phyloP scores from a whole-genome alignment of 2,329 filamentous ascomycete species.

The Fonsecaea pugnacius region DNA sequence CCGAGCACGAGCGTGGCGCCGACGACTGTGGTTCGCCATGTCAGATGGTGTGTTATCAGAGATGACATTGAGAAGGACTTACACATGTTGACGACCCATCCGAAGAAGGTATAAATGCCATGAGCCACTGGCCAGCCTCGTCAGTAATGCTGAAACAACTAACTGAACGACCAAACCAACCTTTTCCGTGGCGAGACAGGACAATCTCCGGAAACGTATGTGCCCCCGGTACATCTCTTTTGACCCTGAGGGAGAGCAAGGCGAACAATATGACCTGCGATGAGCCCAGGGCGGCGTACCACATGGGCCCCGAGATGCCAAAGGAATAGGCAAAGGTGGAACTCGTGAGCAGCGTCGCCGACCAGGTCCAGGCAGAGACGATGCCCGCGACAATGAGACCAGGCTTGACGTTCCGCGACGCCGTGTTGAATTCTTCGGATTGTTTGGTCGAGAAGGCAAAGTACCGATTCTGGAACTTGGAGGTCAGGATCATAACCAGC shows the following conservation, averaged over 20 bases:
- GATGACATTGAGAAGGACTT: background rate
- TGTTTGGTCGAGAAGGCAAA: constrained; percentile 67
- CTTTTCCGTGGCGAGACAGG: constrained; percentile 73
- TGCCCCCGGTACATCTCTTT: constrained; percentile 33
- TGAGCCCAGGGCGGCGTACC: constrained; percentile 71
- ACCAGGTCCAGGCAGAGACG: constrained; percentile 85
- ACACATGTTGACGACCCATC: constrained; percentile 75
- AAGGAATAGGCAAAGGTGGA: constrained; percentile 80
- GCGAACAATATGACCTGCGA: constrained; percentile 88
- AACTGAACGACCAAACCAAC: background rate
- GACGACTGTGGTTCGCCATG: background rate
- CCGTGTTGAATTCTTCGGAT: constrained; percentile 89
- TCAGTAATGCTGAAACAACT: background rate
- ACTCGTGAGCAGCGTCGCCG: constrained; percentile 60
- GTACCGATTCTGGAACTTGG: constrained; percentile 23
- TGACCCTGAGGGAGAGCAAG: constrained; percentile 64
- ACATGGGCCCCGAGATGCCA: constrained; percentile 68
- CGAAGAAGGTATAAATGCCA: constrained; percentile 78
- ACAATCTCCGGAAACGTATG: constrained; percentile 77
- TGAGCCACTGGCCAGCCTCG: constrained; percentile 59
- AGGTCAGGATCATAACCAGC: constrained; percentile 46
- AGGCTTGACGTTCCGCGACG: constrained; percentile 83
- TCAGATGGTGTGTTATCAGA: too few relatives aligned
- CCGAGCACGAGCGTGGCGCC: constrained; percentile 59
- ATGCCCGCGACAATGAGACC: constrained; percentile 85